A percentile compares a stretch with the other conserved stretches of the same genome.
phyloP scores from a whole-genome alignment of 129 eudicot genomes.

The Pittosporum tobira region DNA sequence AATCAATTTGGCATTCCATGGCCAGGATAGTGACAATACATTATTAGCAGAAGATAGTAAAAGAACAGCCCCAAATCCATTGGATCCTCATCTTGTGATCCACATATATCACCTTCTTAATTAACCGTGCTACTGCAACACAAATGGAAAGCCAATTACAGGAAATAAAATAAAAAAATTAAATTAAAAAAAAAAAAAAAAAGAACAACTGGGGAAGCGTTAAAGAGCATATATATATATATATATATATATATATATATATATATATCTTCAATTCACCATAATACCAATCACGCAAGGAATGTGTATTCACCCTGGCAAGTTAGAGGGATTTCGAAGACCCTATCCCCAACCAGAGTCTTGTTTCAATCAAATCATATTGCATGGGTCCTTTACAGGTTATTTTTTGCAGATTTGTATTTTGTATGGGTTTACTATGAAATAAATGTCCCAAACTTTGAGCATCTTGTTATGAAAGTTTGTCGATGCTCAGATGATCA shows the following conservation, averaged over 20 bases:
- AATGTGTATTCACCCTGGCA: constrained; percentile 24
- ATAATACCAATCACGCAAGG: constrained; percentile 32
- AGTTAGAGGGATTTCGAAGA: neutral
- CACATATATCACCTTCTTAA: constrained; percentile 1
- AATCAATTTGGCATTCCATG: constrained; percentile 16
- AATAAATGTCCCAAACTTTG: too few relatives aligned
- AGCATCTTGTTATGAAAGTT: too few relatives aligned
- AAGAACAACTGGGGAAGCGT: neutral
- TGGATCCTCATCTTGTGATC: constrained; percentile 7
- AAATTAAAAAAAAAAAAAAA: neutral
- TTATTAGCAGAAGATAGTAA: neutral
- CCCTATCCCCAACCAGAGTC: constrained; percentile 13
- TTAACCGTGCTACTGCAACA: neutral
- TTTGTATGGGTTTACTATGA: too few relatives aligned
- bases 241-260: neutral
- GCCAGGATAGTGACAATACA: constrained; percentile 6
- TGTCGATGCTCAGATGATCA: too few relatives aligned
- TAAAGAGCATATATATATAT: neutral
- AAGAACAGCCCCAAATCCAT: constrained; percentile 13
- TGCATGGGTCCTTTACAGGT: neutral
- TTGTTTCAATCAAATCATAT: constrained; percentile 29
- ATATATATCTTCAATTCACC: constrained; percentile 1
- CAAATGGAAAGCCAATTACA: too few relatives aligned
- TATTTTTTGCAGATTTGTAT: too few relatives aligned
- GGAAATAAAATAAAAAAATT: too few relatives aligned